Base-by-base conservation (phyloP, 306 rosid species). In the Fagus sylvatica region DNA sequence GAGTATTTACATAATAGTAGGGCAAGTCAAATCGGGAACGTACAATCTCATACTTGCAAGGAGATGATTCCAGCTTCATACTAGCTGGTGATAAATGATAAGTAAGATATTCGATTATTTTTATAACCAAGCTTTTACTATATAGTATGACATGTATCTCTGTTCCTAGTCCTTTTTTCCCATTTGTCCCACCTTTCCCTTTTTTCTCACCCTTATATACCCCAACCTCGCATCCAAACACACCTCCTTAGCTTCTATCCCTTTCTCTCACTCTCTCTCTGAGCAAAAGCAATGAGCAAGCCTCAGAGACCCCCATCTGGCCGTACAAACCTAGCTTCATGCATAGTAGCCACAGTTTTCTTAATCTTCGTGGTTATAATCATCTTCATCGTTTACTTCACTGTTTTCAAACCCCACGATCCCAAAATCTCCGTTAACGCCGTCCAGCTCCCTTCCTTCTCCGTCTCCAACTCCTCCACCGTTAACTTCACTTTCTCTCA, bases 271-370 rank as follows among this genome's bases (percentile, higher is more conserved):
- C 53, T 34, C 74, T 0, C 8, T 15, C 68, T 7, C 4, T 41
- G 16, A 5, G 51, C 1, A 10, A 46, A 46, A 46, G 51, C 15
- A 46, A 93, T 91, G 98, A 73, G 68, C 56, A 91, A 90, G 65
- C 88, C 85, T 2, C 87, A 79, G 46, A 79, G 86, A 12, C 93
- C 91, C 5, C 91, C 91, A 0, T 93, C 97, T 0, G 98, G 90
- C 17, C 84, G 95, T 5, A 91, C 98, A n/a, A 95, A 92, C 93
- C 76, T 95, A 0, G 98, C 98, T 0, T 95, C 98, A 0, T 95
- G 98, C 78, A 39, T 89, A 3, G 98, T 92, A 1, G 98, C 98
- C 69, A 86, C 95, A 7, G 64, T 92, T 71, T 92, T 92, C 90
- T 72, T 95, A 8, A 36, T 88, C 34, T 88, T 92, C 88, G 17